Evolutionary conservation across 2,329 filamentous ascomycete genomes (phyloP).

Genomic region (Colletotrichum theobromicola): DNA sequence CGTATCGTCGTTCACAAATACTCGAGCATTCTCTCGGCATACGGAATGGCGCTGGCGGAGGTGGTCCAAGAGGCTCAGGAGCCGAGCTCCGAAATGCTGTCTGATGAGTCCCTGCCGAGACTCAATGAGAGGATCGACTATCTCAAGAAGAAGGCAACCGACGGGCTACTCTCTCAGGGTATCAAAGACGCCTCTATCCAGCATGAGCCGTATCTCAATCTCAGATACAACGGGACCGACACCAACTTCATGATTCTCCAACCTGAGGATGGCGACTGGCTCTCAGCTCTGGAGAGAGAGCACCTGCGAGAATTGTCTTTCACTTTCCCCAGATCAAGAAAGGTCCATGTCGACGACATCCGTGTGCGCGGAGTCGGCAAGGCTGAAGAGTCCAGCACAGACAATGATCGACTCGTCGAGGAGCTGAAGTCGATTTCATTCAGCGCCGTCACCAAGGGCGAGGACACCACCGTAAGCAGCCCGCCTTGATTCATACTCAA

Average conservation of each 20-base stretch:
- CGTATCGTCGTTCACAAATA: slow-evolving; percentile 40
- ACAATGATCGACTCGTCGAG: neutral
- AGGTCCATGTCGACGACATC: slow-evolving; percentile 47
- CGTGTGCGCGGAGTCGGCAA: slow-evolving; percentile 42
- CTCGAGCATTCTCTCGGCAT: slow-evolving; percentile 38
- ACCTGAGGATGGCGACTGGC: slow-evolving; percentile 29
- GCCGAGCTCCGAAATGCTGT: slow-evolving; percentile 27
- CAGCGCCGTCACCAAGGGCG: neutral
- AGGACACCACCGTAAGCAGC: neutral
- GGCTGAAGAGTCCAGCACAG: neutral
- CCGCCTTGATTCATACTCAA: neutral
- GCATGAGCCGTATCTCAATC: slow-evolving; percentile 44
- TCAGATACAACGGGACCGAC: slow-evolving; percentile 48
- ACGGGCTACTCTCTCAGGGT: slow-evolving; percentile 36
- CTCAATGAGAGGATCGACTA: slow-evolving; percentile 26
- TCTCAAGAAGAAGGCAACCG: slow-evolving; percentile 33
- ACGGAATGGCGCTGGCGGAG: slow-evolving; percentile 44
- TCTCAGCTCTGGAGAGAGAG: slow-evolving; percentile 35
- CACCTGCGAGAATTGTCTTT: slow-evolving; percentile 45
- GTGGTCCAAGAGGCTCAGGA: slow-evolving; percentile 38
- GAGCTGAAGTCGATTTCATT: neutral
- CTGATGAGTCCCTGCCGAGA: slow-evolving; percentile 12
- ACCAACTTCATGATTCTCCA: slow-evolving; percentile 45
- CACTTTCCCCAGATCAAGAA: slow-evolving; percentile 39
- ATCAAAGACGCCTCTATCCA: neutral